Percentiles rank a stretch among this genome's conserved stretches.
phyloP scores from a whole-genome alignment of 768 basidiomycete genomes.

The Chalciporus sphaerocephalus region DNA sequence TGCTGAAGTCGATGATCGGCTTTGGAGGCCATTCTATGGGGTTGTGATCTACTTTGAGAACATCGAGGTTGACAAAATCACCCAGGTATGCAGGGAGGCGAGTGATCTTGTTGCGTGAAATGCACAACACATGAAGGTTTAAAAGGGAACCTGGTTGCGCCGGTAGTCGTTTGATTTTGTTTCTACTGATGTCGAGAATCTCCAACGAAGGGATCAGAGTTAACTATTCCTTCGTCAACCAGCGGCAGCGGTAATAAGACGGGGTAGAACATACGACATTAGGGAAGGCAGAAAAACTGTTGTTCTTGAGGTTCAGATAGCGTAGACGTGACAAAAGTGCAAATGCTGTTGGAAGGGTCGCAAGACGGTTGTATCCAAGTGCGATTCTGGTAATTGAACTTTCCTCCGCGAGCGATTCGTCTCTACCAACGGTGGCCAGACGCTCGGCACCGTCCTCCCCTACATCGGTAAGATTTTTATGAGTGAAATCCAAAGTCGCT shows the following conservation, averaged over 20 bases:
- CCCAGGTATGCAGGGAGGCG: slow-evolving; percentile 75
- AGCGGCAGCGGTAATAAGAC: slow-evolving; percentile 1
- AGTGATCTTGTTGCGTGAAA: slow-evolving; percentile 81
- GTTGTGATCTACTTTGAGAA: slow-evolving; percentile 86
- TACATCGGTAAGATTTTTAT: slow-evolving; percentile 72
- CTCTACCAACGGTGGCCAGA: slow-evolving; percentile 58
- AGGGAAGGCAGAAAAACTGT: slow-evolving; percentile 78
- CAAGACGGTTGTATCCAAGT: slow-evolving; percentile 78
- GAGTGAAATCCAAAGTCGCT: slow-evolving; percentile 79
- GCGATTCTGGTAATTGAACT: slow-evolving; percentile 70
- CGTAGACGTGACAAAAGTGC: slow-evolving; percentile 66
- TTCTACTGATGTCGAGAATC: slow-evolving; percentile 91
- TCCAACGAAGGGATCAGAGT: slow-evolving; percentile 84
- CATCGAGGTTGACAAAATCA: slow-evolving; percentile 65
- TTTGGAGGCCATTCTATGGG: slow-evolving; percentile 91
- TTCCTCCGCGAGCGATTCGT: slow-evolving; percentile 43
- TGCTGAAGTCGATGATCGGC: slow-evolving; percentile 43
- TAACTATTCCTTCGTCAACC: slow-evolving; percentile 46
- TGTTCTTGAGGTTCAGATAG: slow-evolving; percentile 85
- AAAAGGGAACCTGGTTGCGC: slow-evolving; percentile 71
- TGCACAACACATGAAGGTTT: slow-evolving; percentile 76
- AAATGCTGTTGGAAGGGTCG: slow-evolving; percentile 72
- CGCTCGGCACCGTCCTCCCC: slow-evolving; percentile 71
- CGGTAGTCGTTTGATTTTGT: slow-evolving; percentile 81
- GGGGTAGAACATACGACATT: slow-evolving; percentile 61